Evolutionary conservation across 306 rosid species (phyloP).

Genomic region (barrel medic (Medicago truncatula)): MtrunA17r5.0-ANR NC_053042.1:42121501-42122000

Average conservation of each 20-base stretch:
- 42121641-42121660: too few species aligned
- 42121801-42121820: too few species aligned
- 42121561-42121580: neutral
- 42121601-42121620: too few species aligned
- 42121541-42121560: neutral
- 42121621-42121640: neutral
- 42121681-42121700: too few species aligned
- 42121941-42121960: neutral
- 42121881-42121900: neutral
- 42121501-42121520: constrained; percentile 54
- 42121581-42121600: neutral
- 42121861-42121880: neutral
- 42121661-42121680: too few species aligned
- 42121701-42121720: neutral
- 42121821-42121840: neutral
- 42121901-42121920: neutral
- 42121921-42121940: neutral
- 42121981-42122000: neutral
- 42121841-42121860: neutral
- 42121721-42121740: neutral
- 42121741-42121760: too few species aligned
- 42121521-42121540: neutral
- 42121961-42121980: neutral
- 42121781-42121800: neutral
- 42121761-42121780: too few species aligned